Evolutionary conservation across 2,329 filamentous ascomycete species (phyloP).

Genomic region (Ascomycota sp.): DNA sequence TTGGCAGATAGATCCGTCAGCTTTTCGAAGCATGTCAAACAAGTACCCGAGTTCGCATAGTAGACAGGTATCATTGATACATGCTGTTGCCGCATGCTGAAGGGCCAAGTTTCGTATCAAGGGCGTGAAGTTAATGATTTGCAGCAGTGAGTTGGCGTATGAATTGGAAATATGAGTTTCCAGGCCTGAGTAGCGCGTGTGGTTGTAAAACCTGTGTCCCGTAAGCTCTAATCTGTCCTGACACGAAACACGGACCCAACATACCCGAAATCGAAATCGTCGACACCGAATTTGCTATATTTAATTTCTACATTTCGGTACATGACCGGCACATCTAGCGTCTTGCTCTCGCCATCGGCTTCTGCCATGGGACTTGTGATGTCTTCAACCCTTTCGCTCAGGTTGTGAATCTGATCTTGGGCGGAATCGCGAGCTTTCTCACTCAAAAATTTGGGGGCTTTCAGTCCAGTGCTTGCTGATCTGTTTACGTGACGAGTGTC

Average conservation of each 20-base stretch:
- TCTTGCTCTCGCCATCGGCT: constrained; percentile 50
- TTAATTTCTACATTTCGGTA: constrained; percentile 95
- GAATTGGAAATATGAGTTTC: constrained; percentile 96
- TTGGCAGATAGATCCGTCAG: constrained; percentile 81
- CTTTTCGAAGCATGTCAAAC: constrained; percentile 96
- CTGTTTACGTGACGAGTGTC: constrained; percentile 48
- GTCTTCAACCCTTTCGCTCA: constrained; percentile 29
- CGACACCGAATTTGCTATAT: constrained; percentile 97
- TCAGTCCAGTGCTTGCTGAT: constrained; percentile 36
- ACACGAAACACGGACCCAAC: constrained; percentile 9
- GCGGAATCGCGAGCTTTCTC: constrained; percentile 63
- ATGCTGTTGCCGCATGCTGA: constrained; percentile 71
- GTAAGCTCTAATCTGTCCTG: constrained; percentile 5
- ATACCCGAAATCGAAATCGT: constrained; percentile 92
- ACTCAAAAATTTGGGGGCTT: constrained; percentile 79
- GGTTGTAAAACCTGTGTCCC: constrained; percentile 64
- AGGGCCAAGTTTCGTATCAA: constrained; percentile 73
- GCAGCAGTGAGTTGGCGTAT: constrained; percentile 80
- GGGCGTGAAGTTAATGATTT: constrained; percentile 81
- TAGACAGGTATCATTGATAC: constrained; percentile 64
- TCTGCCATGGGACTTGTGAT: constrained; percentile 45
- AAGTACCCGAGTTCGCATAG: constrained; percentile 89
- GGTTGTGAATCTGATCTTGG: constrained; percentile 20
- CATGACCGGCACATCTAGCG: constrained; percentile 66
- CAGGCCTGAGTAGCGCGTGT: constrained; percentile 73